Evolutionary conservation across 2,329 filamentous ascomycete species (phyloP).

Genomic region (Penicillium sp.): DNA sequence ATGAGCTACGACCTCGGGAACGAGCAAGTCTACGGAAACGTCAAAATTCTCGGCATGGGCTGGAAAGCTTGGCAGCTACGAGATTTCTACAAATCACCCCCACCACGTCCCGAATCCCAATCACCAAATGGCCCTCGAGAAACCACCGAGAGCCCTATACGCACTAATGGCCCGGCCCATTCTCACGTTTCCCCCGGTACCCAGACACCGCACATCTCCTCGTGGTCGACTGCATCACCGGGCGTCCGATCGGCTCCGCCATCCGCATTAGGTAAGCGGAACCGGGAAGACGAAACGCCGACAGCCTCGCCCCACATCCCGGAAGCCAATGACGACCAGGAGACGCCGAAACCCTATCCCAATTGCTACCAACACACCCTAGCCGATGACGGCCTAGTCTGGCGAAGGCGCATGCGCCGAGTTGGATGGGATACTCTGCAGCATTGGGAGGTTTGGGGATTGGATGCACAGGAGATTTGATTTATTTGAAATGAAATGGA

Average conservation of each 20-base stretch:
- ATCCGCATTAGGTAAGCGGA: slow-evolving; percentile 30
- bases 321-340: background rate
- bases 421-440: slow-evolving; percentile 44
- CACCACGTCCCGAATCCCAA: slow-evolving; percentile 12
- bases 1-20: slow-evolving; percentile 35
- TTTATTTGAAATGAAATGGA: background rate
- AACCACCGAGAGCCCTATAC: background rate
- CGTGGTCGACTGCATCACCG: background rate
- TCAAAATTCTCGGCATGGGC: slow-evolving; percentile 41
- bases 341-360: no score
- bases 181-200: background rate
- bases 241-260: slow-evolving; percentile 2
- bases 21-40: slow-evolving; percentile 30
- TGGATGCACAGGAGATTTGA: slow-evolving; percentile 42
- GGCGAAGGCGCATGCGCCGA: slow-evolving; percentile 36
- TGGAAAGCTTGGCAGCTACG: slow-evolving; percentile 42
- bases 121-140: slow-evolving; percentile 16
- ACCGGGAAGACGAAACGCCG: slow-evolving; percentile 16
- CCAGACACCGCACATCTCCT: background rate
- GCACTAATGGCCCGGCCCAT: background rate
- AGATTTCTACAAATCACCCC: slow-evolving; percentile 37
- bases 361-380: slow-evolving; percentile 13
- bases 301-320: background rate
- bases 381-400: slow-evolving; percentile 25
- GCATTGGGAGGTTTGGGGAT: slow-evolving; percentile 47